Base-by-base conservation (phyloP, 805 yeast genomes). In the Pichia cephalocereana region DNA sequence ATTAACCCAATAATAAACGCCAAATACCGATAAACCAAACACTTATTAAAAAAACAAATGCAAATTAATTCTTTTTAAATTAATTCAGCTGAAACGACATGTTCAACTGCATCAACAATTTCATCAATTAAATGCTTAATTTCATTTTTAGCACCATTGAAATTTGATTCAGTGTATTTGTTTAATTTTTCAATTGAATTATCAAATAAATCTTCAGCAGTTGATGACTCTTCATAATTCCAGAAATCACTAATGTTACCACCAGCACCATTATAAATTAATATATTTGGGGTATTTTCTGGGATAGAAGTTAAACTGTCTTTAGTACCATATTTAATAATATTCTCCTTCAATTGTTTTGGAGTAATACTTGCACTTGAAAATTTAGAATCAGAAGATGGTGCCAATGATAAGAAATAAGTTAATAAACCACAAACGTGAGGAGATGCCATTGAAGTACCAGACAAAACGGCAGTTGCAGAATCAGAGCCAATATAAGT, bases 391-490 rank as follows among this genome's bases (percentile, higher is more conserved):
- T 74, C 78, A 14, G 80, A 65, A 41, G 77, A 83, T 56, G 96
- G 95, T 70, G 85, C 87, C 67, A 89, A 77, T 8, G 96, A 83
- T 64, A 90, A 72, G 70, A 79, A 91, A 75, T 91, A 91, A 9
- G 96, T 78, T 61, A 89, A 79, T 65, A 91, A 75, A 58, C 99
- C 99, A 51, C 89, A 83, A 57, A 90, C 90, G 63, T 89, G 96
- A 42, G 99, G 98, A 38, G 97, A 85, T 23, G 98, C 96, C 99
- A 91, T 91, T 15, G 98, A 91, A 11, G 97, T 91, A 69, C 99
- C 99, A 38, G 96, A 85, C 64, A 86, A 73, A 38, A 86, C 79
- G 41, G 93, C 89, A 56, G 91, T 83, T 40, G 89, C 86, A 46
- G 78, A 68, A 46, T 76, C 73, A 5, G 88, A 80, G 41, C 95